These are phyloP conservation scores for Capsicum pubescens DNA, from an alignment of 257 asterid species.

Conservation along the genomic window DNA sequence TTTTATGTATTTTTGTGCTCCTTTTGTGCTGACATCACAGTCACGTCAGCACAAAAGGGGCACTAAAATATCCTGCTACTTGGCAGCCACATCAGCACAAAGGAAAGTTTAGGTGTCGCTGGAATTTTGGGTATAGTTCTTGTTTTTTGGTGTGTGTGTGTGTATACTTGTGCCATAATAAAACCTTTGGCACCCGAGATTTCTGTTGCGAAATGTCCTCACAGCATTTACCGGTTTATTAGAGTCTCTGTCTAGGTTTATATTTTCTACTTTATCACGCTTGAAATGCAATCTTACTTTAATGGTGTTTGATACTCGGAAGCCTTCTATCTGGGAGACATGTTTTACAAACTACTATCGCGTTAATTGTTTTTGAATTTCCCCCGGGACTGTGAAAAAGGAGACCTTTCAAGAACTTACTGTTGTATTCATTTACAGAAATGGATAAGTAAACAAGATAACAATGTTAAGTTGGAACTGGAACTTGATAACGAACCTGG, in stretches of 20 bases:
- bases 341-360: background rate
- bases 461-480: background rate
- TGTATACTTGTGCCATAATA: background rate
- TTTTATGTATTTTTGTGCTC: too few relatives aligned
- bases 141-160: too few relatives aligned
- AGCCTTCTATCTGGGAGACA: background rate
- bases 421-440: background rate
- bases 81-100: too few relatives aligned
- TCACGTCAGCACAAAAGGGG: too few relatives aligned
- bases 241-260: background rate
- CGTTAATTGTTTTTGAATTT: background rate
- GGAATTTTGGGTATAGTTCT: too few relatives aligned
- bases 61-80: too few relatives aligned
- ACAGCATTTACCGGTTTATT: conserved; percentile 8
- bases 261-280: background rate
- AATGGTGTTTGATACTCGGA: background rate
- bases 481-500: too few relatives aligned
- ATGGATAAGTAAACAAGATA: background rate
- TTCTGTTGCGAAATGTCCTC: background rate
- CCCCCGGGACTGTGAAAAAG: background rate
- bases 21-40: too few relatives aligned
- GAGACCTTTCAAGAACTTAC: background rate
- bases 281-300: background rate
- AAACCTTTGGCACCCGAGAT: background rate
- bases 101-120: too few relatives aligned